Evolutionary conservation across 2,329 filamentous ascomycete species (phyloP), one percentile per base, ranked within the genome.

Genomic region (Fusarium papillatum): DNA sequence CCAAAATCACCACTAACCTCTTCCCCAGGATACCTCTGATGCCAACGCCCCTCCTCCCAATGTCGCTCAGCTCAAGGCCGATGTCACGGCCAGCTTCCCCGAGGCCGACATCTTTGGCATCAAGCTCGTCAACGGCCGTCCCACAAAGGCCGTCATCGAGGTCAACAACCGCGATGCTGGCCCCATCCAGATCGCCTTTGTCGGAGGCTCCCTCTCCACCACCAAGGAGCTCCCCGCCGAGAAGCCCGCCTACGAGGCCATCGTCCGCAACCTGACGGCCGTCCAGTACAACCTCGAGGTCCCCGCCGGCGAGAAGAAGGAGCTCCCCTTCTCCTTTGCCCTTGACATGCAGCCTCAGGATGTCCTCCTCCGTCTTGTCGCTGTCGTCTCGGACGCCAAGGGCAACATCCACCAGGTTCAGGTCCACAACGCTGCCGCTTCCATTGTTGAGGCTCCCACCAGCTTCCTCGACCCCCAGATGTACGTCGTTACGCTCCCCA

Each of bases 401-500:
- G 93, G 93, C 78, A 87, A 88, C 70, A 86, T 96, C 82, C 95
- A 94, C 88, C 95, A 95, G 79, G 83, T 98, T 64, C 88, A 91
- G 74, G 94, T 94, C 69, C 96, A 94, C 88, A 95, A 96, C 84
- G 93, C 93, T 82, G 93, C 93, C 62, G 95, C 97, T 76, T 92
- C 91, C 83, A 91, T 99, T 75, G 96, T 98, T 63, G 96, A 98
- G 86, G 92, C 95, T 4, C 95, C 96, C 67, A 95, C 94, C 75
- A 97, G 93, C 90, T 92, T 98, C 85, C 94, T 98, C 76, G 96
- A 98, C 83, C 96, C 96, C 73, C 96, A 98, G 86, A 96, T 98
- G 96, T 98, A 89, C 86, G 93, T 85, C 65, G 13, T n/a, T 6
- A 29, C 7, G 34, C 63, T 8, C 14, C 39, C 29, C 31, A 13